Percentiles rank a stretch among this genome's conserved stretches.
Conservation (phyloP, 2,329 filamentous ascomycete genomes). For the Xenosphaeropsis pyriputrescens region DNA sequence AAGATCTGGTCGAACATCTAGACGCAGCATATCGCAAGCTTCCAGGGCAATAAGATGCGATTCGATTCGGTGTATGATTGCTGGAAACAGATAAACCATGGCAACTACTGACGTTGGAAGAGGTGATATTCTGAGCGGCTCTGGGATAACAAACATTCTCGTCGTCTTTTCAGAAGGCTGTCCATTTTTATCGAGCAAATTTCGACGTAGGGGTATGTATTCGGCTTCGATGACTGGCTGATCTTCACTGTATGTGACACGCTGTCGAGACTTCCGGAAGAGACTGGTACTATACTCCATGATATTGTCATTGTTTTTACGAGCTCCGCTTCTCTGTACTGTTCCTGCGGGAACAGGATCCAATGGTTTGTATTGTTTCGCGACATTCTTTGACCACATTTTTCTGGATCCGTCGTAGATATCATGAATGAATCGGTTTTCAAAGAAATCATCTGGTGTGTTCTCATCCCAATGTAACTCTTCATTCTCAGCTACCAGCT, state of each 20-base stretch:
- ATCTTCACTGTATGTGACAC: constrained; percentile 40
- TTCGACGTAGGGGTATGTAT: constrained; percentile 61
- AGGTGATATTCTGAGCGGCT: constrained; percentile 63
- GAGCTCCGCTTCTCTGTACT: constrained; percentile 29
- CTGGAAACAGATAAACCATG: constrained; percentile 64
- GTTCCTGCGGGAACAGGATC: constrained; percentile 50
- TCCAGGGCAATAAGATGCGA: constrained; percentile 69
- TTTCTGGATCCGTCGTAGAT: constrained; percentile 49
- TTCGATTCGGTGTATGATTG: constrained; percentile 74
- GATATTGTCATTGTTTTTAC: constrained; percentile 40
- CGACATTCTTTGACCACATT: constrained; percentile 36
- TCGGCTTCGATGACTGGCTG: constrained; percentile 74
- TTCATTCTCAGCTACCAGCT: constrained; percentile 18
- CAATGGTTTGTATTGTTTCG: constrained; percentile 41
- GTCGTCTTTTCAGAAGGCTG: constrained; percentile 26
- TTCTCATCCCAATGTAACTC: constrained; percentile 22
- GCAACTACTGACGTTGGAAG: constrained; percentile 55
- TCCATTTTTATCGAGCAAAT: constrained; percentile 60
- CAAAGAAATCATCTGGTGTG: constrained; percentile 31
- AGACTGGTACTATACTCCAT: constrained; percentile 74
- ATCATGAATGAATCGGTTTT: constrained; percentile 39
- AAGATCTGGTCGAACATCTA: constrained; percentile 50
- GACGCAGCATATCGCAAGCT: constrained; percentile 47
- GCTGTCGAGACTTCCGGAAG: constrained; percentile 42
- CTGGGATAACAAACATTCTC: constrained; percentile 56